A percentile compares a stretch with the other conserved stretches of the same genome.
Evolutionary conservation across 108 stramenopile species (phyloP).

Genomic region (Mayamaea pseudoterrestris): DNA sequence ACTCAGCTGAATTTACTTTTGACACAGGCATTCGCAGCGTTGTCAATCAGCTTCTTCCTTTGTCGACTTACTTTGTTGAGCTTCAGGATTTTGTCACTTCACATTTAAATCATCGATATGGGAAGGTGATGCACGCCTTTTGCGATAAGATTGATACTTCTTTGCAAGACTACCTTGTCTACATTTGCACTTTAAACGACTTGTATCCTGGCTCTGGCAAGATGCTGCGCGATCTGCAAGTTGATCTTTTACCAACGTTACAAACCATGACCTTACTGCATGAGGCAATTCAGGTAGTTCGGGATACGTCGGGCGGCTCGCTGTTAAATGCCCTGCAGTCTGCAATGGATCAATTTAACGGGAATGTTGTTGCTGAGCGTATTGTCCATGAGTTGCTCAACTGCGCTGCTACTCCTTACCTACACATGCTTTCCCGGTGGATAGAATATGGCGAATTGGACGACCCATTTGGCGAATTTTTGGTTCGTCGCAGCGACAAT

Average conservation of each 20-base stretch:
- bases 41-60: conserved; percentile 54
- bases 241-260: conserved; percentile 50
- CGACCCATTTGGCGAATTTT: conserved; percentile 88
- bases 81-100: conserved; percentile 55
- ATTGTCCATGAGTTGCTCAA: conserved; percentile 46
- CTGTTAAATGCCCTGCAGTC: conserved; percentile 55
- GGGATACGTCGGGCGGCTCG: conserved; percentile 61
- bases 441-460: conserved; percentile 60
- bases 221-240: conserved; percentile 66
- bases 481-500: conserved; percentile 44
- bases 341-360: conserved; percentile 30
- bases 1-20: conserved; percentile 12
- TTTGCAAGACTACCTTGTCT: conserved; percentile 66
- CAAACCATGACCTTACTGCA: conserved; percentile 67
- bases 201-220: conserved; percentile 12
- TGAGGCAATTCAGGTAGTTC: conserved; percentile 29
- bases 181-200: conserved; percentile 56
- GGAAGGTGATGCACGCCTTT: conserved; percentile 76
- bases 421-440: conserved; percentile 78
- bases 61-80: conserved; percentile 47
- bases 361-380: conserved; percentile 49
- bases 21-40: conserved; percentile 38
- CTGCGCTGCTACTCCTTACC: conserved; percentile 65
- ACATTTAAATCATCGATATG: conserved; percentile 66
- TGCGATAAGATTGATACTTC: conserved; percentile 61